Evolutionary conservation across 768 basidiomycete species (phyloP).

Genomic region (Sporobolomyces pararoseus): DNA sequence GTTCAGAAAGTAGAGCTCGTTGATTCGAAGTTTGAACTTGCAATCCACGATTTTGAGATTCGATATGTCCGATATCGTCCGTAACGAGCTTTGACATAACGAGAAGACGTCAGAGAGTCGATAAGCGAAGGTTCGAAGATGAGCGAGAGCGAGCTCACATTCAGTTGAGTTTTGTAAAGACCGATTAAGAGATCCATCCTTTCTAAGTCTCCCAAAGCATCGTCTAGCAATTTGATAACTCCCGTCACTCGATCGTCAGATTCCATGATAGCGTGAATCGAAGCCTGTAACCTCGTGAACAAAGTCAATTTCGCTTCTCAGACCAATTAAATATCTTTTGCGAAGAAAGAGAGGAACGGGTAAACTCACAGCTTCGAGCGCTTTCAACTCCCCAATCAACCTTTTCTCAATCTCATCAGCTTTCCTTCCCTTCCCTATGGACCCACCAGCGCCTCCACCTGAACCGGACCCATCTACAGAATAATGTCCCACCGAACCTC

Average conservation of each 20-base stretch:
- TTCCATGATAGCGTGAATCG: conserved; percentile 94
- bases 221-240: conserved; percentile 83
- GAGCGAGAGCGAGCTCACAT: conserved; percentile 58
- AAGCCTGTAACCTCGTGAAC: no score
- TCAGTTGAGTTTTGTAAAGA: conserved; percentile 92
- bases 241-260: conserved; percentile 83
- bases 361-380: conserved; percentile 75
- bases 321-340: background rate
- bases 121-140: background rate
- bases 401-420: conserved; percentile 90
- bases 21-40: conserved; percentile 98
- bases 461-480: conserved; percentile 22
- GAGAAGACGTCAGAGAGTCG: conserved; percentile 70
- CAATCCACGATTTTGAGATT: conserved; percentile 90
- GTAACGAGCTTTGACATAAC: conserved; percentile 83
- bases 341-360: conserved; percentile 10
- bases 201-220: conserved; percentile 81
- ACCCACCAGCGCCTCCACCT: conserved; percentile 63
- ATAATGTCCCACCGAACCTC: conserved; percentile 46
- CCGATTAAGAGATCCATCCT: conserved; percentile 82
- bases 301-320: no score
- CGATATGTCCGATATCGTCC: conserved; percentile 93
- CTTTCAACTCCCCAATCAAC: conserved; percentile 80
- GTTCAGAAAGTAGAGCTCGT: conserved; percentile 70
- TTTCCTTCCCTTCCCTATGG: conserved; percentile 61